Conservation (phyloP, 73 alveolate genomes). For the Paramecium sonneborni region DNA sequence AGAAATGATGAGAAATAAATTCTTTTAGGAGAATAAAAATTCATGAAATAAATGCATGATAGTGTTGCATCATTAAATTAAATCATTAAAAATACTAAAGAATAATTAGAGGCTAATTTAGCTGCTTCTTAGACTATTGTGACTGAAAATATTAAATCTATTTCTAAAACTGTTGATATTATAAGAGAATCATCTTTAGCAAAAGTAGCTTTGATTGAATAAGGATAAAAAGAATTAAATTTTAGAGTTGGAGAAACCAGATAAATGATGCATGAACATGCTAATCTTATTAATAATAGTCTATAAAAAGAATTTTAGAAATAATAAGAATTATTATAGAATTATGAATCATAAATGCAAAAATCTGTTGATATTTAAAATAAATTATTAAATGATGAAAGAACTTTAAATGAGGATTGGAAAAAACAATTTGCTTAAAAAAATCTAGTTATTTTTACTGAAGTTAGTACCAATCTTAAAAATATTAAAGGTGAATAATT, state of each 20-base stretch:
- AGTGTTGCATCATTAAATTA: constrained; percentile 28
- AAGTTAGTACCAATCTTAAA: not conserved
- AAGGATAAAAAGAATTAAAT: constrained; percentile 38
- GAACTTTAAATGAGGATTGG: constrained; percentile 29
- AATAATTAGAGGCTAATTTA: constrained; percentile 50
- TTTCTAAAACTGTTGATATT: constrained; percentile 40
- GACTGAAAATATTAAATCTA: constrained; percentile 14
- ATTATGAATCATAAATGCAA: not conserved
- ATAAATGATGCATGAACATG: constrained; percentile 53
- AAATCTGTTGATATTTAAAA: not conserved
- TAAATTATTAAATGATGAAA: not conserved
- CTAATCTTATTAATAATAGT: constrained; percentile 13
- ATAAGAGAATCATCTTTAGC: constrained; percentile 39
- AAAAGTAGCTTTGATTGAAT: constrained; percentile 6
- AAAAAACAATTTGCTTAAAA: constrained; percentile 10
- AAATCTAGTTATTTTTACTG: constrained; percentile 8
- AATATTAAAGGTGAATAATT: not conserved
- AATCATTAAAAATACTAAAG: constrained; percentile 28
- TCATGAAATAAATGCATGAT: constrained; percentile 57
- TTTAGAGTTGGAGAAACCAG: constrained; percentile 40
- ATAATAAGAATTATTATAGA: not conserved
- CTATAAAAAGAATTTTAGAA: constrained; percentile 2
- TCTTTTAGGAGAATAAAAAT: not conserved
- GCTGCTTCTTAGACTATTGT: constrained; percentile 56
- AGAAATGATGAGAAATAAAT: constrained; percentile 51